Evolutionary conservation across 176 grass and related monocot species (phyloP).

Genomic region (Aegilops longissima): DNA sequence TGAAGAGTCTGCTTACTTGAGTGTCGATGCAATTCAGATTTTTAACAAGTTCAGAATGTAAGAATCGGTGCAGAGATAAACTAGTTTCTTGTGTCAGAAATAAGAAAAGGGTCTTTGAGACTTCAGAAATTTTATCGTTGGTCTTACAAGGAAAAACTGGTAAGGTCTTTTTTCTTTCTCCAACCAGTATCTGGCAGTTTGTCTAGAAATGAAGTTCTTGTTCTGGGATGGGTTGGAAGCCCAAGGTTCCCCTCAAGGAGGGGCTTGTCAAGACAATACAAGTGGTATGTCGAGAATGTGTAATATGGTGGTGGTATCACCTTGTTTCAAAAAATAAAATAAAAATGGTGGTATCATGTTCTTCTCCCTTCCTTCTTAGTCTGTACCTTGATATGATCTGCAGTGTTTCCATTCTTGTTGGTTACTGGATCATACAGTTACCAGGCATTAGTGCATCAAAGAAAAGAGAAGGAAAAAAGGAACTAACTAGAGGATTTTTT

Average conservation of each 20-base stretch:
- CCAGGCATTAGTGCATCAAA: not conserved
- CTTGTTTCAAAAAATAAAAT: no score
- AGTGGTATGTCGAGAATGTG: constrained; percentile 80
- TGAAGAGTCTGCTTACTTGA: not conserved
- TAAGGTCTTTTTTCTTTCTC: not conserved
- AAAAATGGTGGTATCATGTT: not conserved
- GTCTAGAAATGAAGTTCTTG: not conserved
- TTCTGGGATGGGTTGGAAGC: constrained; percentile 19
- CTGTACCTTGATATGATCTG: not conserved
- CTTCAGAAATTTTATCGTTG: not conserved
- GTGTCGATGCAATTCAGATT: not conserved
- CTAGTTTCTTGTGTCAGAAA: not conserved
- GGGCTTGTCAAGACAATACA: constrained; percentile 51
- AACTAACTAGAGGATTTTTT: not conserved
- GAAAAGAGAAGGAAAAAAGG: not conserved
- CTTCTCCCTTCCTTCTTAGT: not conserved
- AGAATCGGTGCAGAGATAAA: not conserved
- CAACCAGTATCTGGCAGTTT: not conserved
- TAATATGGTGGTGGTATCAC: not conserved
- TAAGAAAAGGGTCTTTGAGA: not conserved
- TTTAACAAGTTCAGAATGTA: not conserved
- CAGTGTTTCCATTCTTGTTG: not conserved
- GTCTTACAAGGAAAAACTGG: not conserved
- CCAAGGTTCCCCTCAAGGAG: constrained; percentile 57
- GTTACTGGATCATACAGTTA: not conserved